Base-by-base conservation (phyloP, 1,284 basidiomycete genomes). In the Exobasidium cylindrosporum region DNA sequence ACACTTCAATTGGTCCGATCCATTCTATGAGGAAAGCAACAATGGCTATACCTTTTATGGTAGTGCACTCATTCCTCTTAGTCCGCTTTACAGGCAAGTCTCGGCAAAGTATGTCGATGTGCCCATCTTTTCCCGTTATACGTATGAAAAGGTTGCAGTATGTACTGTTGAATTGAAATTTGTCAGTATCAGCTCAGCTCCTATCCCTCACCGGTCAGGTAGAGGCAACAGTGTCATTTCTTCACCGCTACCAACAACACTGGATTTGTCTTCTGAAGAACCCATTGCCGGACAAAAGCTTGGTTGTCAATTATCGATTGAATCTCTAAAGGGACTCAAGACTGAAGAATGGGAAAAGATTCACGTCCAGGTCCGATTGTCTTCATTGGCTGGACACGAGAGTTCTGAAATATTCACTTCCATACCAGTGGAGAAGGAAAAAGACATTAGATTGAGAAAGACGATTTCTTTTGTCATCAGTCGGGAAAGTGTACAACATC, bases 1-100 rank as follows among this genome's bases (percentile, higher is more conserved):
- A 45, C 94, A 97, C 80, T 95, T 97, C 81, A 90, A 91, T 44
- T 88, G 90, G 43, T 89, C 92, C 67, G 91, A 93, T 79, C 89
- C 92, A 0, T 98, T 97, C 82, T 93, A 91, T 81, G 73, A 77
- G 58, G 47, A 62, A 3, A 67, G 89, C 66, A 93, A 89, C 79
- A 21, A 23, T 50, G 47, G 47, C 26, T 75, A 65, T 55, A 66
- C 64, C 10, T 95, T 94, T 80, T 88, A 97, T 60, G 96, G 94
- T 50, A 65, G 90, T 67, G 88, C 91, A 0, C 81, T 90, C 23
- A 84, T 95, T 56, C 91, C 92, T 2, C 84, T 98, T 28, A 86
- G 88, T 0, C 88, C 92, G 3, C 84, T 98, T 31, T 87, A 86
- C 13, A 86, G 90, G 44, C 85, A 88, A 57, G 82, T 69, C 13